phyloP scores from a whole-genome alignment of 345 rosid species.

The Tarenaya hassleriana region DNA sequence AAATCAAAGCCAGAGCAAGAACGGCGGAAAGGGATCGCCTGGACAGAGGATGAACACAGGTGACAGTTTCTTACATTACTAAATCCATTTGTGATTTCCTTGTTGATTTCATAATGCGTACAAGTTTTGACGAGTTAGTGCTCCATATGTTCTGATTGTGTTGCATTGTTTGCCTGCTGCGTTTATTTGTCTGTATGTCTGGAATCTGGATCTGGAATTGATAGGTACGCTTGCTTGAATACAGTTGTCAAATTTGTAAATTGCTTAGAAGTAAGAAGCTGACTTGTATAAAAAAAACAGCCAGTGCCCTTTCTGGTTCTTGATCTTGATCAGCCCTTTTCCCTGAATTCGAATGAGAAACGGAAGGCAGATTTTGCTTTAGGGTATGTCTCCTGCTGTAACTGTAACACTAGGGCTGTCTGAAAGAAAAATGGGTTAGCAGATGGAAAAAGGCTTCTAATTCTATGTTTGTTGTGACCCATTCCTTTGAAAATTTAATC shows the following conservation, averaged over 20 bases:
- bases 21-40: slow-evolving; percentile 92
- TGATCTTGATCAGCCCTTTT: slow-evolving; percentile 14
- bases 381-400: slow-evolving; percentile 4
- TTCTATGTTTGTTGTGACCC: not conserved
- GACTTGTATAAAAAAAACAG: not conserved
- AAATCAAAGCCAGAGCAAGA: slow-evolving; percentile 94
- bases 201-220: not conserved
- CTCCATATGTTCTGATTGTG: not conserved
- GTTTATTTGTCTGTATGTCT: too few relatives aligned
- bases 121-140: slow-evolving; percentile 6
- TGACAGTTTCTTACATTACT: slow-evolving; percentile 27
- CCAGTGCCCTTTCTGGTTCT: not conserved
- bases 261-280: slow-evolving; percentile 15
- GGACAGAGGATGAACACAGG: slow-evolving; percentile 99
- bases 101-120: too few relatives aligned
- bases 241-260: slow-evolving; percentile 5
- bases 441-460: not conserved
- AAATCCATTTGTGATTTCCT: slow-evolving; percentile 18
- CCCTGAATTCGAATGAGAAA: not conserved
- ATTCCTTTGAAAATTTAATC: slow-evolving; percentile 10
- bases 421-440: not conserved
- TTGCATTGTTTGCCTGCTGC: too few relatives aligned
- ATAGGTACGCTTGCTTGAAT: slow-evolving; percentile 1
- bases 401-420: slow-evolving; percentile 9
- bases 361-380: slow-evolving; percentile 4